Percentiles rank a stretch among this genome's conserved stretches.
These are phyloP conservation scores for Leccinum pachyderme DNA, from an alignment of 1,284 basidiomycete genomes.

Conservation along the genomic window DNA sequence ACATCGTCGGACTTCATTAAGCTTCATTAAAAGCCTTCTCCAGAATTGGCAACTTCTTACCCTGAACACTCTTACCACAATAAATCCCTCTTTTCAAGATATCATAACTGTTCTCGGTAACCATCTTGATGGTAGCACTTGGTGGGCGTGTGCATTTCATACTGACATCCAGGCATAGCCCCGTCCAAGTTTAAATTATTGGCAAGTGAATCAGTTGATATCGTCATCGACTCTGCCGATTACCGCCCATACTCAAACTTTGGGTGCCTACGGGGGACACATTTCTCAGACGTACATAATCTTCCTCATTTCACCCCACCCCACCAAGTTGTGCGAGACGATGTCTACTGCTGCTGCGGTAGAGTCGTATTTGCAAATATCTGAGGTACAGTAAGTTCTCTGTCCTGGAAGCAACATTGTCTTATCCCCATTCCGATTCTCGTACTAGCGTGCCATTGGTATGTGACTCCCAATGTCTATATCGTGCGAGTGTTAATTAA, in stretches of 20 bases:
- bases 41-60: neutral
- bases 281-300: neutral
- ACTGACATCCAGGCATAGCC: neutral
- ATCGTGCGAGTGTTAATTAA: neutral
- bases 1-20: neutral
- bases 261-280: neutral
- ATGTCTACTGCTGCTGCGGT: constrained; percentile 16
- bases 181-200: neutral
- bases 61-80: neutral
- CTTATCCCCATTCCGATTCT: neutral
- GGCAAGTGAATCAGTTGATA: neutral
- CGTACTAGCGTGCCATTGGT: constrained; percentile 17
- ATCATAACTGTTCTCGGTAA: neutral
- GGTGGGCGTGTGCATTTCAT: neutral
- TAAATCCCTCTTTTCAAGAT: neutral
- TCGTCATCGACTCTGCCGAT: neutral
- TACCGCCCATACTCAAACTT: neutral
- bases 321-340: neutral
- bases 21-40: no score
- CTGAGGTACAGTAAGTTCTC: constrained; percentile 17
- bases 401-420: neutral
- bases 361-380: constrained; percentile 16
- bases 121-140: neutral
- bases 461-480: neutral
- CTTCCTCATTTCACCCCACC: neutral